Evolutionary conservation across 2,329 filamentous ascomycete genomes (phyloP).

Genomic region (Talaromyces albobiverticillius): DNA sequence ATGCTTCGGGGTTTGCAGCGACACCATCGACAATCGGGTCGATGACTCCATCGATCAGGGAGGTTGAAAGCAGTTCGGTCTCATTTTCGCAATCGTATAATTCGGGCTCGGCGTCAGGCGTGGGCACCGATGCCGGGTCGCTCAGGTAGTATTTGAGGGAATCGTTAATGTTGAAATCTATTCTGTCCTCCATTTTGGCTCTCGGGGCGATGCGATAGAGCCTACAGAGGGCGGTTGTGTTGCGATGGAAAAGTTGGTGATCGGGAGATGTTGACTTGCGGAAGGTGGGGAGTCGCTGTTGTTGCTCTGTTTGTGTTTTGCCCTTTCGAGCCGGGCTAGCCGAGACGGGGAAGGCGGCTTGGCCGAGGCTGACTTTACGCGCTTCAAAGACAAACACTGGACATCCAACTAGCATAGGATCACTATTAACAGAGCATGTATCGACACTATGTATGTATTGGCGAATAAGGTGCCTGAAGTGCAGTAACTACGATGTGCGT

Average conservation of each 20-base stretch:
- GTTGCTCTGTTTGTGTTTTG: slow-evolving; percentile 29
- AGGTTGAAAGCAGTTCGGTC: slow-evolving; percentile 74
- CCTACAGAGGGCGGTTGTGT: slow-evolving; percentile 18
- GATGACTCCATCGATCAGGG: slow-evolving; percentile 77
- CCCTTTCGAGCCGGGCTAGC: slow-evolving; percentile 19
- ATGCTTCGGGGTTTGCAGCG: slow-evolving; percentile 85
- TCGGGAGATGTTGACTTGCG: background rate
- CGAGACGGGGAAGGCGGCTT: background rate
- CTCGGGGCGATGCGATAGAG: slow-evolving; percentile 10
- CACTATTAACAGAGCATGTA: no score
- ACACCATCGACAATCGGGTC: slow-evolving; percentile 92
- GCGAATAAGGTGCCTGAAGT: no score
- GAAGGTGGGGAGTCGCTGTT: slow-evolving; percentile 8
- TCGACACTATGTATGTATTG: no score
- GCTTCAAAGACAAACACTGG: no score
- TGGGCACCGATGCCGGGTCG: slow-evolving; percentile 78
- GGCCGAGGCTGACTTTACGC: no score
- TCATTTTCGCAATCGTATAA: slow-evolving; percentile 92
- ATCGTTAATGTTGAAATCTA: slow-evolving; percentile 93
- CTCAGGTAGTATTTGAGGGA: slow-evolving; percentile 96
- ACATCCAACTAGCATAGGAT: no score
- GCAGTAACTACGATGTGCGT: no score
- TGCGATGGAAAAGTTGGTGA: slow-evolving; percentile 1
- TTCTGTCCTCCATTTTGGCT: slow-evolving; percentile 61
- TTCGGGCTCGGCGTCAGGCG: slow-evolving; percentile 77